phyloP scores from a whole-genome alignment of 2,329 filamentous ascomycete genomes.

The Sclerotinia spermophila region DNA sequence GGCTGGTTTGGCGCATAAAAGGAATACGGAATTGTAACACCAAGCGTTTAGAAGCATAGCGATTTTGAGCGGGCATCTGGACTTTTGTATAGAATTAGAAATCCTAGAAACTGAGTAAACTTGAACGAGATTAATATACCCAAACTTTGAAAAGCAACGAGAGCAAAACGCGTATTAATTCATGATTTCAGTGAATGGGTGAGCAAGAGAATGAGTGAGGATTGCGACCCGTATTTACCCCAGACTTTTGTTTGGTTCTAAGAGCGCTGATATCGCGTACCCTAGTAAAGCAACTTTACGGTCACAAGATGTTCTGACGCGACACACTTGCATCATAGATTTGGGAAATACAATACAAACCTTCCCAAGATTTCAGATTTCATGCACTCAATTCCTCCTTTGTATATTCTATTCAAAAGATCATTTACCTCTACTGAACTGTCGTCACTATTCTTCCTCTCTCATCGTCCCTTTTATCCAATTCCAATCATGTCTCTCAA shows the following conservation, averaged over 20 bases:
- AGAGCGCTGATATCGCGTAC: conserved; percentile 15
- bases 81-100: conserved; percentile 22
- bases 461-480: conserved; percentile 11
- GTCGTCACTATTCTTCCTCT: conserved; percentile 25
- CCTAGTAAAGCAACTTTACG: conserved; percentile 14
- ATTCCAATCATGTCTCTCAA: conserved; percentile 48
- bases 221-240: neutral
- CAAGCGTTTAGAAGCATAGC: conserved; percentile 28
- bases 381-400: neutral
- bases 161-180: neutral
- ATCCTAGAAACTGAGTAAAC: conserved; percentile 12
- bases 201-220: neutral
- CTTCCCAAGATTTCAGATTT: neutral
- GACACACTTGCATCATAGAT: neutral
- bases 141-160: neutral
- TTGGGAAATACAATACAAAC: neutral
- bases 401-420: neutral
- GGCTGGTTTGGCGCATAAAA: conserved; percentile 1
- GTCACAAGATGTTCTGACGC: neutral
- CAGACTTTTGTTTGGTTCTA: neutral
- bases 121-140: neutral
- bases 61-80: conserved; percentile 23
- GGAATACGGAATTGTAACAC: conserved; percentile 12
- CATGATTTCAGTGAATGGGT: neutral
- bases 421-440: conserved; percentile 21